Evolutionary conservation across 2,329 filamentous ascomycete species (phyloP), one percentile per base, ranked within the genome.

Genomic region (Ceratocystiopsis brevicomis): DNA sequence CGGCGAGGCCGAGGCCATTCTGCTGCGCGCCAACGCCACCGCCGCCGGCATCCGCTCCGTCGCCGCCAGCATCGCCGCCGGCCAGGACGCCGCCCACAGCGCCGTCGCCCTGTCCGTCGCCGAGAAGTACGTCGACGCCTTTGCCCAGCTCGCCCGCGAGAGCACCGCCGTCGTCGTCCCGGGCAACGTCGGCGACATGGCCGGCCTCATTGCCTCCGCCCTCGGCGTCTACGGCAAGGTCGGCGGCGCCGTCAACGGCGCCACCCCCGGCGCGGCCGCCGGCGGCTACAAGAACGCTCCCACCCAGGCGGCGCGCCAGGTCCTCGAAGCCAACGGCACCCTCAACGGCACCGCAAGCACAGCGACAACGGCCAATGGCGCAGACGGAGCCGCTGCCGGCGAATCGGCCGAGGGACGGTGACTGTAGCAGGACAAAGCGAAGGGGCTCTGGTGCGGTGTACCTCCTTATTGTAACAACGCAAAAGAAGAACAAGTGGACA

Each of bases 221-320:
- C 78, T 98, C 68, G 81, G 86, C 44, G 87, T 98, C 16, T 98
- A 94, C 59, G 85, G 88, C 46, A 95, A 93, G 59, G 83, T 98
- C 38, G 85, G 76, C 52, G 75, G 88, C 54, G 74, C 78, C 1
- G 85, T 94, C 61, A 73, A 76, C 21, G 79, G 73, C 57, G 73
- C 76, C 34, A 78, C 72, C 57, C 67, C 68, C 12, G 69, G 82
- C 59, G 73, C 76, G 5, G 25, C 25, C 25, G 10, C 25, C 25
- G 8, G 25, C 25, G 25, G 25, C 25, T 2, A 10, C 25, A 30
- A 30, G 25, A 10, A 21, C 19, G 19, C 25, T 9, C 2, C 8
- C 25, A 30, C 25, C 25, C 25, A 30, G 6, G 25, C 25, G 2
- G 25, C 25, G 5, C 68, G 68, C 50, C 67, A 68, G 53, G 46